Evolutionary conservation across 768 basidiomycete genomes (phyloP).

Genomic region (Mycena galopus): DNA sequence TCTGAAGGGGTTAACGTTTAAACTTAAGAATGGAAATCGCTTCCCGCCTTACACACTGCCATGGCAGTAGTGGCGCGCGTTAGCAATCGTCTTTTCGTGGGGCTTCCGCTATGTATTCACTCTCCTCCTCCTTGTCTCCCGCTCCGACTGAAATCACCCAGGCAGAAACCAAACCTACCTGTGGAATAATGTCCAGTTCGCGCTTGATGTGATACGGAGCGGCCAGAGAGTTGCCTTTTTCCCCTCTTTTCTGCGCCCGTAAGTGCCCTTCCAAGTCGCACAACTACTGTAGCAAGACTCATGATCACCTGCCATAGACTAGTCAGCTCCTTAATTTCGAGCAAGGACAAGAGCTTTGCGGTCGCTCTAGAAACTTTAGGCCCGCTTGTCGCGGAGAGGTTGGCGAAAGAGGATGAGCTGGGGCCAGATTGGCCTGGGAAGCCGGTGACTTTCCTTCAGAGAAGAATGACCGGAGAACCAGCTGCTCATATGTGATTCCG

Average conservation of each 20-base stretch:
- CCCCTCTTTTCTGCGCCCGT: slow-evolving; percentile 51
- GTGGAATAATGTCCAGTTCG: slow-evolving; percentile 46
- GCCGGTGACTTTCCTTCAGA: slow-evolving; percentile 25
- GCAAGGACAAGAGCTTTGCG: neutral
- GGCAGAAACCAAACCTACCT: slow-evolving; percentile 56
- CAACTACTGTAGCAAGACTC: neutral
- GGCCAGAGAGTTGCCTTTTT: slow-evolving; percentile 39
- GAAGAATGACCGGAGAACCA: neutral
- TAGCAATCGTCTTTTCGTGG: slow-evolving; percentile 63
- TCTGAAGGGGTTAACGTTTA: no score
- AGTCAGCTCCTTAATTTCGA: slow-evolving; percentile 28
- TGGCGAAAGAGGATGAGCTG: slow-evolving; percentile 11
- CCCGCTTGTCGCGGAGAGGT: slow-evolving; percentile 26
- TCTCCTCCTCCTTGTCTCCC: neutral
- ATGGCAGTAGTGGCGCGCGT: slow-evolving; percentile 54
- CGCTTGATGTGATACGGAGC: slow-evolving; percentile 43
- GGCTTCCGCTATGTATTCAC: slow-evolving; percentile 58
- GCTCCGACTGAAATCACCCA: slow-evolving; percentile 28
- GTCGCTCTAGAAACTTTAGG: slow-evolving; percentile 6
- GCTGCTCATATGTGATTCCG: neutral
- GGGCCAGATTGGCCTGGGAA: slow-evolving; percentile 25
- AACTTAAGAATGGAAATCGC: slow-evolving; percentile 54
- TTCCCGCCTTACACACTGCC: slow-evolving; percentile 42
- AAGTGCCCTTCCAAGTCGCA: neutral
- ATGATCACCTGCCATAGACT: neutral